Evolutionary conservation across 2,329 filamentous ascomycete genomes (phyloP).

Genomic region (Pseudonectria foliicola): DNA sequence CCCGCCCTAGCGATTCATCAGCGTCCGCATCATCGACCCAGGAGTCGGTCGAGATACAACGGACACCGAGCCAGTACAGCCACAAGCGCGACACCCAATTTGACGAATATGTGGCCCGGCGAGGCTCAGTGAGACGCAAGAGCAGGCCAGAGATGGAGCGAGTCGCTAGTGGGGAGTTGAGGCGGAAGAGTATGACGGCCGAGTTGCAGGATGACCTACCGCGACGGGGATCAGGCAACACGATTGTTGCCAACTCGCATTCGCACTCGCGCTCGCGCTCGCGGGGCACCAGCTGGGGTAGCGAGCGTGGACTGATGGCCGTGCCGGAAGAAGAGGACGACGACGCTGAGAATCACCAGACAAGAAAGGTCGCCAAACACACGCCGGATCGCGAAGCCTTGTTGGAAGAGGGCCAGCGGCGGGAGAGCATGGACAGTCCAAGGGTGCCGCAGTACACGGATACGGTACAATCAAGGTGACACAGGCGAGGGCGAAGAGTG

Average conservation of each 20-base stretch:
- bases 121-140: constrained; percentile 17
- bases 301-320: constrained; percentile 30
- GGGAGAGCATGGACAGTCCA: constrained; percentile 11
- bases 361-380: constrained; percentile 12
- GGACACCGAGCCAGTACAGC: constrained; percentile 29
- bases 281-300: constrained; percentile 28
- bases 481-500: constrained; percentile 6
- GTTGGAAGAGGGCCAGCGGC: constrained; percentile 17
- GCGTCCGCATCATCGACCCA: constrained; percentile 15
- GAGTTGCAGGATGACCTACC: constrained; percentile 2
- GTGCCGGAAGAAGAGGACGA: constrained; percentile 33
- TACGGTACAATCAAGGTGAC: constrained; percentile 22
- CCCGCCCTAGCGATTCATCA: too few species aligned
- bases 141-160: constrained; percentile 20
- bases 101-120: constrained; percentile 36
- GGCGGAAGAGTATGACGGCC: constrained; percentile 14
- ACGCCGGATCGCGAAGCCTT: constrained; percentile 23
- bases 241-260: too few species aligned
- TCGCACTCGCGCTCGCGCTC: constrained; percentile 16
- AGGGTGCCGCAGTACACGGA: constrained; percentile 19
- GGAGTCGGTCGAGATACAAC: constrained; percentile 17
- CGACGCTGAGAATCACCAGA: constrained; percentile 1
- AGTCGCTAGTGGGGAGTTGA: constrained; percentile 27
- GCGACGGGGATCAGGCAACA: constrained; percentile 2
- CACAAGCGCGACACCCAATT: constrained; percentile 42